Evolutionary conservation across 169 alveolate genomes (phyloP), one percentile per base, ranked within the genome.

Genomic region (Eimeria necatrix): DNA sequence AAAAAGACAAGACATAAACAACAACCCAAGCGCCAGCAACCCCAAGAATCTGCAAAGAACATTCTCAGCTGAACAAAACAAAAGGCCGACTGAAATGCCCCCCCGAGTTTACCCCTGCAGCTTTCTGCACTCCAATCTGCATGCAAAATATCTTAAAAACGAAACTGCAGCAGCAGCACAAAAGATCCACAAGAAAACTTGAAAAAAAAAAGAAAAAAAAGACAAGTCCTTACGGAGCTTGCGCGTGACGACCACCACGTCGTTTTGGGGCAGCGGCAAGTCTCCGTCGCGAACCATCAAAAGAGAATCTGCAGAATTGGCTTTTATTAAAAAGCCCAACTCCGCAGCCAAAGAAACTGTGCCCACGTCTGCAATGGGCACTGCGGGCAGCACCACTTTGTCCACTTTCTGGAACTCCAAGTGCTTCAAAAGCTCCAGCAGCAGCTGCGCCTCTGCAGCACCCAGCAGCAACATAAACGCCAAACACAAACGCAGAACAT

Each of bases 251-350:
- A 20, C 10, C 61, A 49, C 18, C 64, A 20, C 46, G 60, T 76
- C 64, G 22, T 2, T 3, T 3, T 16, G 10, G 0, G 86, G 86
- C 4, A 12, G 8, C 5, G 41, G 20, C 3, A 48, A 2, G 9
- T 32, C 24, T 0, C 56, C 90, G 24, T 53, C 71, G 20, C 73
- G 51, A 61, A 81, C 90, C 90, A 81, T 81, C 71, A 52, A 4
- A 4, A 22, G 24, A 3, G 73, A n/a, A 81, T 81, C 73, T 16
- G 20, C 24, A 20, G 90, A 52, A 52, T 51, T 52, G 16, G 68
- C 71, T 26, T 51, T 81, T 18, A 81, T 22, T 8, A 4, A 22
- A 9, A 81, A 81, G 8, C 90, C 90, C 90, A 81, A 53, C 90
- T 81, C 90, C 0, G 71, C 24, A 49, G 90, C 90, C 32, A 81